Conservation (phyloP, 2,329 filamentous ascomycete species). For the Diaporthe amygdali region DNA sequence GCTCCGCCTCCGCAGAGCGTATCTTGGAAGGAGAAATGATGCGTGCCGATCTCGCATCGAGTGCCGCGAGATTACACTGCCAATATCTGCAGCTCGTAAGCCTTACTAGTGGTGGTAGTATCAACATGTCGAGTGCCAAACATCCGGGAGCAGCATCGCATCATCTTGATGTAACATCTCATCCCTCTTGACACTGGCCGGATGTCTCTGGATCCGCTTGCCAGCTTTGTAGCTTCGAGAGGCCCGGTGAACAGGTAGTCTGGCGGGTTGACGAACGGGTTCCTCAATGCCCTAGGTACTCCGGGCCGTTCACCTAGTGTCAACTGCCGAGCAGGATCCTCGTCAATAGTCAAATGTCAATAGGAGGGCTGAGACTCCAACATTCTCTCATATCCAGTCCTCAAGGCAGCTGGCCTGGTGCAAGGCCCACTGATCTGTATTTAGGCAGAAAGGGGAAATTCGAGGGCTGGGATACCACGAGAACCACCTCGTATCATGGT, state of each 20-base stretch:
- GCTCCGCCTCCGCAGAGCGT: neutral
- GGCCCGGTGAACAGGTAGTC: neutral
- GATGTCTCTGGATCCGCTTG: neutral
- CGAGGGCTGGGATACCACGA: conserved; percentile 3
- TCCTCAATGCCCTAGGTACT: neutral
- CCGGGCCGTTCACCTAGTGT: neutral
- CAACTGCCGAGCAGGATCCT: conserved; percentile 1
- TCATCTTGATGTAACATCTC: neutral
- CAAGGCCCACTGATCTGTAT: neutral
- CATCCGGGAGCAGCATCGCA: neutral
- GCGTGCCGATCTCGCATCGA: neutral
- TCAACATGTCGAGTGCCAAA: neutral
- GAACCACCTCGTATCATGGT: neutral
- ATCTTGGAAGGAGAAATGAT: neutral
- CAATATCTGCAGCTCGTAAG: conserved; percentile 12
- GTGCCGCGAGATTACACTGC: neutral
- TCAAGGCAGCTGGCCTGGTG: neutral
- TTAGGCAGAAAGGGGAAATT: conserved; percentile 16
- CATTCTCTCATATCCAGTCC: neutral
- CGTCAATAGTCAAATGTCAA: neutral
- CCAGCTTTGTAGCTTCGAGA: neutral
- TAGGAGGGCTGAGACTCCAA: neutral
- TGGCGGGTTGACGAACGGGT: neutral
- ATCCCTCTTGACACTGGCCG: neutral
- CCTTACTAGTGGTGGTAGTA: neutral